phyloP scores from a whole-genome alignment of 768 basidiomycete genomes.

The Amanita inopinata region DNA sequence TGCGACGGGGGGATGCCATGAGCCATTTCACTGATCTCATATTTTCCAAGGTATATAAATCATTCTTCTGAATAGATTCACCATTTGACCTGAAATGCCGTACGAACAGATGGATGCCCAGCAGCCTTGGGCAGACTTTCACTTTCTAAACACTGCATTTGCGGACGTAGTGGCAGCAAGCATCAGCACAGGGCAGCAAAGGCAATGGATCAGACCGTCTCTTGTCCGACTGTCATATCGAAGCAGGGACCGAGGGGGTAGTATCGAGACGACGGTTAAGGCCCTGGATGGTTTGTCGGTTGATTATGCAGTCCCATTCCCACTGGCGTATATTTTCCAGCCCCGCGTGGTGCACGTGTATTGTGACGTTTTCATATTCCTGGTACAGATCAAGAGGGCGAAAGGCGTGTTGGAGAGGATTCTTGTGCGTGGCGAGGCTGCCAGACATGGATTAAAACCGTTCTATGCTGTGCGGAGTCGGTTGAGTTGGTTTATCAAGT shows the following conservation, averaged over 20 bases:
- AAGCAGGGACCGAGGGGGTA: slow-evolving; percentile 31
- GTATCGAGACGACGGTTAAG: slow-evolving; percentile 45
- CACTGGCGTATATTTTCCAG: slow-evolving; percentile 69
- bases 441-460: slow-evolving; percentile 45
- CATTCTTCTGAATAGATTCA: background rate
- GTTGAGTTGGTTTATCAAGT: slow-evolving; percentile 83
- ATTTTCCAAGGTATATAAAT: slow-evolving; percentile 62
- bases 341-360: slow-evolving; percentile 48
- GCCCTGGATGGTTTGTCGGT: slow-evolving; percentile 56
- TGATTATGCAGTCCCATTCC: slow-evolving; percentile 80
- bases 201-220: slow-evolving; percentile 51
- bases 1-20: slow-evolving; percentile 71
- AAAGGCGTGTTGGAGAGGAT: slow-evolving; percentile 65
- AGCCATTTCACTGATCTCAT: slow-evolving; percentile 64
- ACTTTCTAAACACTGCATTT: slow-evolving; percentile 75
- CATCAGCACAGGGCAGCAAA: slow-evolving; percentile 23
- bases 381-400: slow-evolving; percentile 66
- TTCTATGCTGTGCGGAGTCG: slow-evolving; percentile 72
- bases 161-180: slow-evolving; percentile 51
- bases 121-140: slow-evolving; percentile 71
- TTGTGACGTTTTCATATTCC: slow-evolving; percentile 56
- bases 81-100: background rate
- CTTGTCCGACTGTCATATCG: slow-evolving; percentile 67
- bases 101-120: slow-evolving; percentile 63
- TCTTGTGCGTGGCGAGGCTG: slow-evolving; percentile 44